These are phyloP conservation scores for Parafenestella ontariensis DNA, from an alignment of 2,329 filamentous ascomycete genomes.

Conservation along the genomic window DNA sequence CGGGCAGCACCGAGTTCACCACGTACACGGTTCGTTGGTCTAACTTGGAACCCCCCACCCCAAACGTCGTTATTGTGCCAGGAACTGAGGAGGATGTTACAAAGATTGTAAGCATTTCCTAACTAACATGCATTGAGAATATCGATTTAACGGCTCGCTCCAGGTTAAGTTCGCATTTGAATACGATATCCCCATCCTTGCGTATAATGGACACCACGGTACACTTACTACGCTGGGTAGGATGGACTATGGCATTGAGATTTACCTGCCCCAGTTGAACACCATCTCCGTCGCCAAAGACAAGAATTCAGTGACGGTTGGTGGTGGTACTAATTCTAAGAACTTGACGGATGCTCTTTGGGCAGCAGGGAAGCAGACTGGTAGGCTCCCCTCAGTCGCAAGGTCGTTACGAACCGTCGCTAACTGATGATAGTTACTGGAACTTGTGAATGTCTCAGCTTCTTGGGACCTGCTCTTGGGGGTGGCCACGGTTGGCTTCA, in stretches of 20 bases:
- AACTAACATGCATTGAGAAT: not conserved
- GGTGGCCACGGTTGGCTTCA: slow-evolving; percentile 65
- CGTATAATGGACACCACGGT: slow-evolving; percentile 62
- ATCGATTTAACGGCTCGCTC: not conserved
- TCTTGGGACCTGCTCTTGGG: slow-evolving; percentile 60
- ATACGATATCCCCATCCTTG: slow-evolving; percentile 59
- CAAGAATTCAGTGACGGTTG: slow-evolving; percentile 56
- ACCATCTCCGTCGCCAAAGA: slow-evolving; percentile 53
- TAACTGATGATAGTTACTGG: slow-evolving; percentile 29
- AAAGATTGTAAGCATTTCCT: slow-evolving; percentile 21
- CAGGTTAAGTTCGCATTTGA: slow-evolving; percentile 59
- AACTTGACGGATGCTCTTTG: slow-evolving; percentile 58
- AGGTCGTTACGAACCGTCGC: not conserved
- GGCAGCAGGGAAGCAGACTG: slow-evolving; percentile 60
- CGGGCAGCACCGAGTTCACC: slow-evolving; percentile 18
- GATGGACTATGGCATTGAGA: slow-evolving; percentile 60
- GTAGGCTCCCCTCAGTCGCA: slow-evolving; percentile 28
- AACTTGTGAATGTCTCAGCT: slow-evolving; percentile 59
- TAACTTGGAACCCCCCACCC: slow-evolving; percentile 24
- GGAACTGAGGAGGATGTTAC: slow-evolving; percentile 29
- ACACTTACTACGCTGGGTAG: slow-evolving; percentile 57
- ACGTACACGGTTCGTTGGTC: slow-evolving; percentile 26
- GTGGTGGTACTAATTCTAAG: slow-evolving; percentile 58
- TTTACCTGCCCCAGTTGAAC: slow-evolving; percentile 56
- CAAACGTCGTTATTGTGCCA: slow-evolving; percentile 25